Evolutionary conservation across 129 eudicot genomes (phyloP).

Genomic region (Escallonia rubra): DNA sequence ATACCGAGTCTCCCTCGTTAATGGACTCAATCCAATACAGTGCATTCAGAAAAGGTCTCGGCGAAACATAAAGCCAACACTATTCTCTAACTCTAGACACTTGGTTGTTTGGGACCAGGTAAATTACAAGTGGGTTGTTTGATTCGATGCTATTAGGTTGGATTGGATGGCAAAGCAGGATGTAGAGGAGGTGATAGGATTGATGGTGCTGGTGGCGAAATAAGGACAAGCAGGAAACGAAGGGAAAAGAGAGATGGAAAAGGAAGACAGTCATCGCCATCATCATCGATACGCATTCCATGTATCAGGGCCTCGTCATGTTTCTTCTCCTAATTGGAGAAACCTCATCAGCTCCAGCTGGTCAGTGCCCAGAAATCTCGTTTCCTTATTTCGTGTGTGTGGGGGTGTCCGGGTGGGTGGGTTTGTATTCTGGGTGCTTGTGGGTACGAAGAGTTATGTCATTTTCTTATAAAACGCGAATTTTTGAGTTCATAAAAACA

Average conservation of each 20-base stretch:
- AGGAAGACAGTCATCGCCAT: neutral
- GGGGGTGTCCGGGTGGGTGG: too few species aligned
- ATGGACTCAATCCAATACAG: neutral
- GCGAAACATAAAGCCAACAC: neutral
- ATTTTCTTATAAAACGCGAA: too few species aligned
- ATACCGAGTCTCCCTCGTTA: neutral
- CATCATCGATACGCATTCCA: constrained; percentile 83
- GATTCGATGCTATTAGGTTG: neutral
- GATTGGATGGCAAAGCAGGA: neutral
- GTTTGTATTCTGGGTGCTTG: too few species aligned
- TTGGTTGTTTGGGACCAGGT: too few species aligned
- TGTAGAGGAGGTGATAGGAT: neutral
- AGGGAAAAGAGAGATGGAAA: too few species aligned
- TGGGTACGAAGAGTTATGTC: too few species aligned
- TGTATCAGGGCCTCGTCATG: constrained; percentile 92
- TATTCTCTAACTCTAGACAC: too few species aligned
- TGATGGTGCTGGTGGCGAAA: neutral
- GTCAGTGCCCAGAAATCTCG: too few species aligned
- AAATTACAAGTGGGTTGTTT: neutral
- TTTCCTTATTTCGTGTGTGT: too few species aligned
- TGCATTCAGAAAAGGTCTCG: neutral
- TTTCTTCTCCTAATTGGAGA: constrained; percentile 83
- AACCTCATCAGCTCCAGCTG: constrained; percentile 79
- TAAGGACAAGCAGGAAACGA: neutral
- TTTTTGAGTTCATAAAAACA: too few species aligned